Evolutionary conservation across 2,329 filamentous ascomycete species (phyloP).

Genomic region (Huntiella abstrusa): DNA sequence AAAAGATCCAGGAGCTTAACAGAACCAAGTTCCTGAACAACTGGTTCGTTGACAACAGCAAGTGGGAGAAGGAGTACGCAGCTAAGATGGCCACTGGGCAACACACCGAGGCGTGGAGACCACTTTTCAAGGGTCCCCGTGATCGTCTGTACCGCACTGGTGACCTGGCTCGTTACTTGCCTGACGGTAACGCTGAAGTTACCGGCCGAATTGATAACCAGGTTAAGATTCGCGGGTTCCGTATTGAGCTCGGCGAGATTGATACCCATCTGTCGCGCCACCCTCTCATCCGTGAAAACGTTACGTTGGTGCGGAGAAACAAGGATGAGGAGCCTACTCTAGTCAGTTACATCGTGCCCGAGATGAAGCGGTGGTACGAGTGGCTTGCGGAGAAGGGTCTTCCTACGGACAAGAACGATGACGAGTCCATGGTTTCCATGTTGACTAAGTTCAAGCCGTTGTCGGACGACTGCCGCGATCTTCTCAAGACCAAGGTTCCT

Average conservation of each 20-base stretch:
- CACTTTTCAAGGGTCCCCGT: conserved; percentile 60
- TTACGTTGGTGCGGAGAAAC: conserved; percentile 69
- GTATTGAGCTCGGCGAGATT: conserved; percentile 88
- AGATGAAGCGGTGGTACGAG: conserved; percentile 51
- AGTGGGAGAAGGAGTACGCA: conserved; percentile 27
- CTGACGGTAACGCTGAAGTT: conserved; percentile 54
- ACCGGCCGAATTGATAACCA: conserved; percentile 72
- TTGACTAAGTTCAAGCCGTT: conserved; percentile 21
- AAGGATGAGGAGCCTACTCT: conserved; percentile 70
- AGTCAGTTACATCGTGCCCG: conserved; percentile 79
- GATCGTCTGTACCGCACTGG: conserved; percentile 79
- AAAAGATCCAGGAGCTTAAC: conserved; percentile 40
- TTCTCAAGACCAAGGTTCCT: conserved; percentile 21
- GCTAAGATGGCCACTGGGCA: conserved; percentile 8
- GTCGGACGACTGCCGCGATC: conserved; percentile 20
- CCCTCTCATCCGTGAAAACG: conserved; percentile 62
- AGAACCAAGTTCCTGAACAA: conserved; percentile 62
- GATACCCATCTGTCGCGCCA: conserved; percentile 63
- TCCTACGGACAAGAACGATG: conserved; percentile 6
- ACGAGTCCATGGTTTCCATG: conserved; percentile 15
- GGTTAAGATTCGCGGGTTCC: conserved; percentile 90
- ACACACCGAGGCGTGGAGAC: conserved; percentile 48
- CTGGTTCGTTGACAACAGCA: conserved; percentile 66
- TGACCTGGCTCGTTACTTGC: conserved; percentile 60
- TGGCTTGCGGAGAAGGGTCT: conserved; percentile 31